Evolutionary conservation across 192 early-diverging fungal species (phyloP).

Genomic region (Coemansia sp.): DNA sequence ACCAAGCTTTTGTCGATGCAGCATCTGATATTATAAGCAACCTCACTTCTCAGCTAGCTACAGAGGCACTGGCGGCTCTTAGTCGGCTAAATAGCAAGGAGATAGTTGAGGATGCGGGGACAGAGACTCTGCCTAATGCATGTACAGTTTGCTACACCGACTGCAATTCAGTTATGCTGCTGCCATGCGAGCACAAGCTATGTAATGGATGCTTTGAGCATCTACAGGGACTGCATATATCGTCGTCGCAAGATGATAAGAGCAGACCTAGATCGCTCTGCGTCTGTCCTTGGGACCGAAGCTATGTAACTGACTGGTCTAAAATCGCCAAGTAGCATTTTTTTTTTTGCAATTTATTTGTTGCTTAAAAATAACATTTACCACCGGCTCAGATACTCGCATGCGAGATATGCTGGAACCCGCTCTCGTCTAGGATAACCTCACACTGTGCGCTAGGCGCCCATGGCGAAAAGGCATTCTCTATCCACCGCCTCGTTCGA

Average conservation of each 20-base stretch:
- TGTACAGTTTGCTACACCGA: slow-evolving; percentile 54
- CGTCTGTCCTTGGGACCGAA: slow-evolving; percentile 50
- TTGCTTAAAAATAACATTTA: too few relatives aligned
- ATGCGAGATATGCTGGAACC: slow-evolving; percentile 22
- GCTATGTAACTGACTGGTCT: slow-evolving; percentile 7
- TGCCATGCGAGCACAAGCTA: slow-evolving; percentile 38
- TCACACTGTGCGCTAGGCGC: slow-evolving; percentile 40
- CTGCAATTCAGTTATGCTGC: slow-evolving; percentile 30
- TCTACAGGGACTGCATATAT: slow-evolving; percentile 22
- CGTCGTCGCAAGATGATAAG: slow-evolving; percentile 24
- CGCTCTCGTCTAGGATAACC: slow-evolving; percentile 31
- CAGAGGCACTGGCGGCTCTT: slow-evolving; percentile 9
- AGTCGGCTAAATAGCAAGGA: not conserved
- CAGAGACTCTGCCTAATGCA: slow-evolving; percentile 27
- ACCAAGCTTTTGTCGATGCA: not conserved
- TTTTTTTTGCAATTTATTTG: not conserved
- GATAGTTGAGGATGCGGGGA: slow-evolving; percentile 19
- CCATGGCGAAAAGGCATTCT: slow-evolving; percentile 48
- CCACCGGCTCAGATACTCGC: not conserved
- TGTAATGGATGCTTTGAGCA: slow-evolving; percentile 38
- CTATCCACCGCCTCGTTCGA: slow-evolving; percentile 44
- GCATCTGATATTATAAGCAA: not conserved
- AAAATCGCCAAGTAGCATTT: not conserved
- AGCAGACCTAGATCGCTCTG: not conserved
- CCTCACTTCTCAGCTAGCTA: slow-evolving; percentile 8